Evolutionary conservation across 805 yeast genomes (phyloP), one percentile per base, ranked within the genome.

Genomic region (Yarrowia bubula): DNA sequence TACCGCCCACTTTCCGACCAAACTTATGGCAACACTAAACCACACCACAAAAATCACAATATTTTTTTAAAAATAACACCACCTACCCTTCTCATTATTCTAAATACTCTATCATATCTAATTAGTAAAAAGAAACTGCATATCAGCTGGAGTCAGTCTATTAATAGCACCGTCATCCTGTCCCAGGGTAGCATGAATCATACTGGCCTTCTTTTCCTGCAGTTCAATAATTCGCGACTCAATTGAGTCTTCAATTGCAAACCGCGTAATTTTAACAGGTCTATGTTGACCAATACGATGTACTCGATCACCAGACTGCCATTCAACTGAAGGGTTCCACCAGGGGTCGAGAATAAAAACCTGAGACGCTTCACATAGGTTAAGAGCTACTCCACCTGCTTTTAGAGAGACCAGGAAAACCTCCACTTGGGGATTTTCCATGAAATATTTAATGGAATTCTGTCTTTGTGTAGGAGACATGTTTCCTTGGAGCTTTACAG

Each of bases 251-350:
- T 92, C 98, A 61, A 95, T 93, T 70, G 96, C 91, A 72, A 95
- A 86, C 53, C 98, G 83, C 8, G 97, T 92, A 69, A 95, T 91
- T 68, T 90, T 84, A 9, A 95, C 97, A 0, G 99, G 99, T 69
- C 99, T 78, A 71, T 84, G 89, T 75, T 95, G 99, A 6, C 98
- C 98, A 68, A 95, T 95, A 77, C 99, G 85, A 76, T 95, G 98
- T 22, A 95, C 98, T 78, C 99, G 86, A 76, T 95, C 99, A 76
- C 96, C 97, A 60, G 96, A 88, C 75, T 95, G 99, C 92, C 98
- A 95, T 75, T 95, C 99, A 8, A 93, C 95, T 70, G 96, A 89
- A 1, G 98, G 98, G 74, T 95, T 96, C 98, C 99, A 95, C 99
- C 99, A 95, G 39, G 98, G 98, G 72, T 95, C 99, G 80, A 95